Base-by-base conservation (phyloP, 768 basidiomycete genomes). In the Phallus indusiatus region DNA sequence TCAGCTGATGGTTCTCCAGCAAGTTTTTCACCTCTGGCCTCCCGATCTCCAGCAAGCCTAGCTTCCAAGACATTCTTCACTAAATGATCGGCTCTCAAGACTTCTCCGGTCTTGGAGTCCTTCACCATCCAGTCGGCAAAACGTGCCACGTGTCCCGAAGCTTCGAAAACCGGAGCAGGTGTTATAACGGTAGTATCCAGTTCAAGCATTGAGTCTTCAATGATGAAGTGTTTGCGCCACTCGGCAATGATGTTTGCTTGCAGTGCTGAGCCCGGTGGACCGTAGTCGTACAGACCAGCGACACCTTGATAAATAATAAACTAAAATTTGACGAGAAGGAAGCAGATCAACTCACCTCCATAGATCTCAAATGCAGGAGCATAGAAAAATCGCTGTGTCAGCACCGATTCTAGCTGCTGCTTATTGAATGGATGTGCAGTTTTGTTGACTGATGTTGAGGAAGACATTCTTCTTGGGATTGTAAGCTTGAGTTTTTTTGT, bases 111-210 rank as follows among this genome's bases (percentile, higher is more conserved):
- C 76, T 90, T 85, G 22, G 77, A 76, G 66, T 98, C 95, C 75
- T 95, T 96, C 68, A 92, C 90, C 95, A 97, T 98, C 95, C 94
- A 99, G 69, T 99, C 96, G 5, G 95, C 91, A 69, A 98, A 99
- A 64, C 94, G 84, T 47, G 94, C 94, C 61, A 98, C 95, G 74
- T 98, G 96, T 28, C 96, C 94, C 35, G 94, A 97, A 0, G 95
- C 85, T 72, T 96, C 94, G 69, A 98, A 94, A 10, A 98, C 94
- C 12, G 93, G 77, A 2, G 90, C 82, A 16, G 95, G 88, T 0
- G 95, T 98, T 86, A 98, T 96, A 74, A 96, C 86, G 42, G 96
- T 97, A 22, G 94, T 97, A 68, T 98, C 95, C 64, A 98, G 83
- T 73, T 98, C 95, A 65, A 95, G 85, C 96, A 98, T 99, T 74